These are phyloP conservation scores for Lippia alba DNA, from an alignment of 305 asterid species.

Conservation along the genomic window DNA sequence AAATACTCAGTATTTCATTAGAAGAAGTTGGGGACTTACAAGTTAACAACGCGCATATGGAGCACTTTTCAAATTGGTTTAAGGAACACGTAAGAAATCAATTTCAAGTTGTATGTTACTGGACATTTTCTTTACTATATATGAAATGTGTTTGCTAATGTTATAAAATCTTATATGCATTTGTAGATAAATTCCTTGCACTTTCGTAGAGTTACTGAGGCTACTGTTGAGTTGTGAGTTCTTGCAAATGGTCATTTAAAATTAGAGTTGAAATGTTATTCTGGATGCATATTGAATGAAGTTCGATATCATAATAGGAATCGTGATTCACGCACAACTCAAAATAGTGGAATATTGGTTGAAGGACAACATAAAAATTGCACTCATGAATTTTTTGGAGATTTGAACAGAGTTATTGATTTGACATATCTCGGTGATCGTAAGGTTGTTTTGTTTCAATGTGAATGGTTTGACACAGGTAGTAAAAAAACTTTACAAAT, in stretches of 20 bases:
- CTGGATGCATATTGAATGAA: slow-evolving; percentile 16
- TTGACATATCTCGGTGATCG: slow-evolving; percentile 1
- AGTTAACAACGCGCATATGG: too few relatives aligned
- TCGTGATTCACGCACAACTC: slow-evolving; percentile 1
- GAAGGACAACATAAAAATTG: slow-evolving; percentile 2
- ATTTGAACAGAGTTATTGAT: neutral
- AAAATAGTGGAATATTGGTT: slow-evolving; percentile 15
- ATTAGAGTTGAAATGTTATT: slow-evolving; percentile 3
- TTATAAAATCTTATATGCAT: too few relatives aligned
- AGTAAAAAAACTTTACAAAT: neutral
- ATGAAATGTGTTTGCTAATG: too few relatives aligned
- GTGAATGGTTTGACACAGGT: slow-evolving; percentile 2
- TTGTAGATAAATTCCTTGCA: slow-evolving; percentile 3
- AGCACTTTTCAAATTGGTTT: too few relatives aligned
- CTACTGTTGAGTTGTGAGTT: slow-evolving; percentile 6
- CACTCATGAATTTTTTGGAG: neutral
- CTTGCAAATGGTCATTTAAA: slow-evolving; percentile 14
- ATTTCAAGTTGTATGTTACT: too few relatives aligned
- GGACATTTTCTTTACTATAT: too few relatives aligned
- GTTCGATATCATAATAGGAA: slow-evolving; percentile 11
- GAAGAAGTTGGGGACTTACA: too few relatives aligned
- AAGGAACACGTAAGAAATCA: too few relatives aligned
- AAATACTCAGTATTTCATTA: too few relatives aligned
- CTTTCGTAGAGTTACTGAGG: neutral
- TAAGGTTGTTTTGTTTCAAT: slow-evolving; percentile 15